A percentile compares a stretch with the other conserved stretches of the same genome.
These are phyloP conservation scores for Tuber borchii DNA, from an alignment of 495 filamentous ascomycete genomes.

Conservation along the genomic window DNA sequence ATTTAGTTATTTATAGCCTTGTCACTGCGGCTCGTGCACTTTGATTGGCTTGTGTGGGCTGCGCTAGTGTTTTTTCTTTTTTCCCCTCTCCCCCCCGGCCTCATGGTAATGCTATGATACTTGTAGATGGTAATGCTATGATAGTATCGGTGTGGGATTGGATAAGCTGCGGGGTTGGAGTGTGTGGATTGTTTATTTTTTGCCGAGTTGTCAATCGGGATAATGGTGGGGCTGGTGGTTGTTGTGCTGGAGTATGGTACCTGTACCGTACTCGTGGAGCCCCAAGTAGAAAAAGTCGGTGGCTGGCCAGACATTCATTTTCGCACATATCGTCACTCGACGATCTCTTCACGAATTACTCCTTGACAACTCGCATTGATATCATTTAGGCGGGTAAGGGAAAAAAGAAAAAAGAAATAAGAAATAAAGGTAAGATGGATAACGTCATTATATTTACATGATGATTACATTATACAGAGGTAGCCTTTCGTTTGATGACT, in stretches of 20 bases:
- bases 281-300: neutral
- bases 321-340: neutral
- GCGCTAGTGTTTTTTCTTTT: neutral
- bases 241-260: neutral
- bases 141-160: neutral
- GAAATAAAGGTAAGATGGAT: neutral
- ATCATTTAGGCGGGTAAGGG: neutral
- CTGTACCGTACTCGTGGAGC: neutral
- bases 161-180: neutral
- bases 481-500: neutral
- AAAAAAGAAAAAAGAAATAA: neutral
- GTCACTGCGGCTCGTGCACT: neutral
- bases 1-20: neutral
- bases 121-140: too few relatives aligned
- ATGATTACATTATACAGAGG: neutral
- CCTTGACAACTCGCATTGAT: neutral
- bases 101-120: too few relatives aligned
- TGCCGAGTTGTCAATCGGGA: neutral
- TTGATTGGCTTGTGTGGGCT: neutral
- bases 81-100: neutral
- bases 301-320: neutral
- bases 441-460: slow-evolving; percentile 4
- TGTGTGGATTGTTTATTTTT: neutral
- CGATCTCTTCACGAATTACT: neutral
- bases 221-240: neutral